Conservation (phyloP, 1,284 basidiomycete species). For the Ganoderma sinense region DNA sequence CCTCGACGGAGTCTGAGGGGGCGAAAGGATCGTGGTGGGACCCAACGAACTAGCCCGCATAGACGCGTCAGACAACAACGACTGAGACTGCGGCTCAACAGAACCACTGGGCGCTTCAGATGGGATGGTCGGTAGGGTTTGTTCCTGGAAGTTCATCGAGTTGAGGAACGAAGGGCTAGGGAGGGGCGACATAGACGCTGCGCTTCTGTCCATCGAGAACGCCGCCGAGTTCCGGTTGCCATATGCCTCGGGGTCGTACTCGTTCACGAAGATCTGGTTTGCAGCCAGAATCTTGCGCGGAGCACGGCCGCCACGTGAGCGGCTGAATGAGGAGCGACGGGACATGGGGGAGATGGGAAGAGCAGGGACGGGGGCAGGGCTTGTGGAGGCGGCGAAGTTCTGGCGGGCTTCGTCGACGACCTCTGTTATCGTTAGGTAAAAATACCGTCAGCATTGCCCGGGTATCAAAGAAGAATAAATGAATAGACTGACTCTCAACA, state of each 20-base stretch:
- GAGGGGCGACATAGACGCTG: constrained; percentile 25
- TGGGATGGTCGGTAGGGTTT: constrained; percentile 39
- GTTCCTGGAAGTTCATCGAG: constrained; percentile 28
- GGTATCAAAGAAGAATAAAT: constrained; percentile 12
- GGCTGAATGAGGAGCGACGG: constrained; percentile 50
- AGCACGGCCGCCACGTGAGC: constrained; percentile 56
- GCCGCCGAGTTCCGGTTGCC: constrained; percentile 4
- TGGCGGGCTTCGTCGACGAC: constrained; percentile 80
- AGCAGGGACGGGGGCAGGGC: constrained; percentile 56
- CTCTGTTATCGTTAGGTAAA: constrained; percentile 48
- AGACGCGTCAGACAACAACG: constrained; percentile 8
- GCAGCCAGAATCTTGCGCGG: constrained; percentile 71
- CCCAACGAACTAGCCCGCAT: constrained; percentile 6
- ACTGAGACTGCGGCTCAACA: constrained; percentile 11
- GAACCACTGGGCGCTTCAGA: constrained; percentile 34
- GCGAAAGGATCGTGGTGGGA: constrained; percentile 1
- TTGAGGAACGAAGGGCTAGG: constrained; percentile 29
- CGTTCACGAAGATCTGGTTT: constrained; percentile 69
- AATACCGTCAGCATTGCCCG: not conserved
- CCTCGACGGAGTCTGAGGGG: constrained; percentile 42
- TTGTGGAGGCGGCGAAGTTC: constrained; percentile 65
- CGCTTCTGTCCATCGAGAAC: constrained; percentile 38
- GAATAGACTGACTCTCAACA: constrained; percentile 70
- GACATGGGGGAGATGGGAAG: constrained; percentile 67
- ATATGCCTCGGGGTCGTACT: constrained; percentile 47